These are phyloP conservation scores for Albugo laibachii DNA, from an alignment of 352 stramenopile species.

Conservation along the genomic window DNA sequence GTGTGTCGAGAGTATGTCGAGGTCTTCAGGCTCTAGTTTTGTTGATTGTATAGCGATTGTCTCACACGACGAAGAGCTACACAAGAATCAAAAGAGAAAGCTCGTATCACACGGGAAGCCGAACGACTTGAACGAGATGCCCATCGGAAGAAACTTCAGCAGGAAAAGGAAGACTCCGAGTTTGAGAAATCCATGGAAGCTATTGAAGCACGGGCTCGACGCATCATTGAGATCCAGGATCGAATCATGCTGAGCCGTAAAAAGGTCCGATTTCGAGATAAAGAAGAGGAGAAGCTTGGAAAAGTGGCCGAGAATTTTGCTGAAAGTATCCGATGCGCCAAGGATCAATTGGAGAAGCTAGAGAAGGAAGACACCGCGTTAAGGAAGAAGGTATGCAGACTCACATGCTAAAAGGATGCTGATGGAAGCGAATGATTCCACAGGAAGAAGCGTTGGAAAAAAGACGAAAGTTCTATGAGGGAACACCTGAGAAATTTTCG, in stretches of 20 bases:
- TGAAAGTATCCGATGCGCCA: conserved; percentile 47
- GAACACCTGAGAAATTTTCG: conserved; percentile 3
- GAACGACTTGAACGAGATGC: conserved; percentile 66
- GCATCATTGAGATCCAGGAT: conserved; percentile 74
- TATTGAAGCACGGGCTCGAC: conserved; percentile 67
- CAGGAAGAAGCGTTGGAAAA: conserved; percentile 64
- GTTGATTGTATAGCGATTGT: conserved; percentile 21
- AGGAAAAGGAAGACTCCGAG: conserved; percentile 50
- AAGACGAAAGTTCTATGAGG: conserved; percentile 28
- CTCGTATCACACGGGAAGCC: conserved; percentile 51
- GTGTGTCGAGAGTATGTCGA: conserved; percentile 7
- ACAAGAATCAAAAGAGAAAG: conserved; percentile 56
- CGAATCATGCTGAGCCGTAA: conserved; percentile 56
- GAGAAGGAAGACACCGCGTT: conserved; percentile 70
- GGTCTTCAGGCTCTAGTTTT: neutral
- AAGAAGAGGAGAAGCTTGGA: conserved; percentile 72
- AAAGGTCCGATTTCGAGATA: conserved; percentile 82
- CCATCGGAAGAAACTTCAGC: conserved; percentile 28
- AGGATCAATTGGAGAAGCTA: conserved; percentile 71
- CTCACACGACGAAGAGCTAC: conserved; percentile 59
- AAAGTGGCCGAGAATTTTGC: conserved; percentile 56
- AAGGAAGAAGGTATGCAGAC: conserved; percentile 23
- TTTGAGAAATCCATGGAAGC: conserved; percentile 58
- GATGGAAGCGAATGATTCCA: neutral
- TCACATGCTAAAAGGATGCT: neutral